Base-by-base conservation (phyloP, 352 stramenopile species). In the Phytopythium aichiense region DNA sequence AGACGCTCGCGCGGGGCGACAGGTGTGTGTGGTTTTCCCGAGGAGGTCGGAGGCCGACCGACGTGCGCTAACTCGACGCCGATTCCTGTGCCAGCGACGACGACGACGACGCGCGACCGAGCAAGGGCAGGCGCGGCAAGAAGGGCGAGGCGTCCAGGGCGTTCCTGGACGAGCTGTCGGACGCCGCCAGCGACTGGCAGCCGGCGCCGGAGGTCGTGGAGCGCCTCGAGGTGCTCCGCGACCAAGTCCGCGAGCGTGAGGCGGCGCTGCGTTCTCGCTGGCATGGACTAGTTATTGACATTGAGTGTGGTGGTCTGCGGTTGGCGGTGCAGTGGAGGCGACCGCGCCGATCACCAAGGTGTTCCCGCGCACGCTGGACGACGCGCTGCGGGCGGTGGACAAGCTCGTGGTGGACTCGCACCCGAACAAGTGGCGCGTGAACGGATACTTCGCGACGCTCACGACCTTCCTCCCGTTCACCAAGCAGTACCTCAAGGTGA, bases 391-490 rank as follows among this genome's bases (percentile, higher is more conserved):
- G 11, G 81, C 74, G 0, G 87, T 95, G 30, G 87, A 95, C 59
- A 81, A 79, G 20, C 65, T 92, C 18, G 87, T 94, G 33, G 87
- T 95, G 37, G 81, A 91, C 51, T 71, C 87, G 9, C 87, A 95
- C 64, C 87, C 87, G 31, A 93, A 95, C 66, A 90, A 91, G 64
- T 95, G 87, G 87, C 81, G 87, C 20, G 87, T 95, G 61, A 95
- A 91, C 63, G 87, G 87, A 22, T 95, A 95, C 59, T 94, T 95
- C 66, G 82, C 84, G 18, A 92, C 84, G 58, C 70, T 95, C 33
- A 94, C 94, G 87, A 87, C 79, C 46, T 95, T 95, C 61, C 63
- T 95, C 46, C 87, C 87, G 35, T 95, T 93, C 61, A 95, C 87
- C 2, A 95, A 95, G 61, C 86, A 92, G 62, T 92, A 92, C 37